Evolutionary conservation across 192 early-diverging fungal species (phyloP).

Genomic region (Dispira simplex): DNA sequence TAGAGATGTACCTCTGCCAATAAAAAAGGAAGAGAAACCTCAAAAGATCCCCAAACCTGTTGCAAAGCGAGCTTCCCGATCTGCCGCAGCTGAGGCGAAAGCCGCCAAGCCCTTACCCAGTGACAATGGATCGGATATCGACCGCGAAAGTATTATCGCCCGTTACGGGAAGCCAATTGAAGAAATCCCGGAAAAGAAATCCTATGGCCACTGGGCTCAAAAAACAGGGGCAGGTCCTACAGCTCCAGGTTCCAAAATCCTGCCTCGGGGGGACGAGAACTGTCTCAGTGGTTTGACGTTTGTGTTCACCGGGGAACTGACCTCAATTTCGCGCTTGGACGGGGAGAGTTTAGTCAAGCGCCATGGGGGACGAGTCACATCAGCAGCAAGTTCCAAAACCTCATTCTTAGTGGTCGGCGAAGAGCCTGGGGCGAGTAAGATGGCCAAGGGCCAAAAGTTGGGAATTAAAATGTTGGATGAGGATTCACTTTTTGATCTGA

Average conservation of each 20-base stretch:
- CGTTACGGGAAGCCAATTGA: not conserved
- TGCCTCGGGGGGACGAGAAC: conserved; percentile 55
- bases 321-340: conserved; percentile 55
- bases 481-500: conserved; percentile 68
- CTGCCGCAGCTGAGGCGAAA: no score
- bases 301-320: conserved; percentile 88
- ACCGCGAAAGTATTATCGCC: not conserved
- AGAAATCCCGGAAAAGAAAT: conserved; percentile 9
- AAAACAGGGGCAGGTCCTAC: conserved; percentile 25
- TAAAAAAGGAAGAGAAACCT: no score
- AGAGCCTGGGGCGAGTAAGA: conserved; percentile 74
- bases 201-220: not conserved
- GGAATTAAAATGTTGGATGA: conserved; percentile 64
- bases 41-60: no score
- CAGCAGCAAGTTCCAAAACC: conserved; percentile 63
- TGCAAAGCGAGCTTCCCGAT: no score
- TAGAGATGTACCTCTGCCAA: no score
- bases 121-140: no score
- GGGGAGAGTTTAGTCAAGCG: conserved; percentile 71
- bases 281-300: conserved; percentile 61
- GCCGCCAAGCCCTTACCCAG: no score
- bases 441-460: conserved; percentile 54
- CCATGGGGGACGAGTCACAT: conserved; percentile 71
- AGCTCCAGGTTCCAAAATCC: conserved; percentile 44
- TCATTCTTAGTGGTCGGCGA: conserved; percentile 74